These are phyloP conservation scores for Takashimella koratensis DNA, from an alignment of 1,284 basidiomycete species.

Conservation along the genomic window DNA sequence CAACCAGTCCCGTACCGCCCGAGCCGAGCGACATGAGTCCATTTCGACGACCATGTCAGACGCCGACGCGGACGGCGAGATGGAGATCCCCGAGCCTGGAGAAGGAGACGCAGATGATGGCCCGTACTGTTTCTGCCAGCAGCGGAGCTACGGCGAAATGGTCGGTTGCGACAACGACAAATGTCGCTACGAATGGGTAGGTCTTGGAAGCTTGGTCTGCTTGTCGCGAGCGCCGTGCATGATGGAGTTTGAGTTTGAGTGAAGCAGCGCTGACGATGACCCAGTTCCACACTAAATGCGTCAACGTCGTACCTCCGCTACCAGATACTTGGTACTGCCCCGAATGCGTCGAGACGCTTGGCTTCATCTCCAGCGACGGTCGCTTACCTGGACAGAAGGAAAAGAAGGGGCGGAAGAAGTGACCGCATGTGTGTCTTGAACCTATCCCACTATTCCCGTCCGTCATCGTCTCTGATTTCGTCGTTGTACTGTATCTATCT, in stretches of 20 bases:
- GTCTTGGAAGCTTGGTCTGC: slow-evolving; percentile 40
- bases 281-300: slow-evolving; percentile 81
- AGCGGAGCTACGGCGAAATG: slow-evolving; percentile 89
- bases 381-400: slow-evolving; percentile 19
- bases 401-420: slow-evolving; percentile 34
- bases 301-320: slow-evolving; percentile 65
- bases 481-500: no score
- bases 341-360: slow-evolving; percentile 51
- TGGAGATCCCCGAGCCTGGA: slow-evolving; percentile 20
- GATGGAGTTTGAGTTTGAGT: background rate
- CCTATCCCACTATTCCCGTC: no score
- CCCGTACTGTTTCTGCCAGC: slow-evolving; percentile 86
- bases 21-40: slow-evolving; percentile 15
- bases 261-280: slow-evolving; percentile 9
- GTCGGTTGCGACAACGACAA: slow-evolving; percentile 82
- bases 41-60: slow-evolving; percentile 16
- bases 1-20: no score
- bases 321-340: slow-evolving; percentile 75
- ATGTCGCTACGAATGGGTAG: slow-evolving; percentile 87
- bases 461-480: no score
- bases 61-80: slow-evolving; percentile 25
- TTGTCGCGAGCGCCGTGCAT: background rate
- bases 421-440: no score
- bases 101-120: slow-evolving; percentile 49
- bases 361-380: slow-evolving; percentile 31